Evolutionary conservation across 768 basidiomycete species (phyloP), one percentile per base, ranked within the genome.

Genomic region (Rubroboletus satanas): DNA sequence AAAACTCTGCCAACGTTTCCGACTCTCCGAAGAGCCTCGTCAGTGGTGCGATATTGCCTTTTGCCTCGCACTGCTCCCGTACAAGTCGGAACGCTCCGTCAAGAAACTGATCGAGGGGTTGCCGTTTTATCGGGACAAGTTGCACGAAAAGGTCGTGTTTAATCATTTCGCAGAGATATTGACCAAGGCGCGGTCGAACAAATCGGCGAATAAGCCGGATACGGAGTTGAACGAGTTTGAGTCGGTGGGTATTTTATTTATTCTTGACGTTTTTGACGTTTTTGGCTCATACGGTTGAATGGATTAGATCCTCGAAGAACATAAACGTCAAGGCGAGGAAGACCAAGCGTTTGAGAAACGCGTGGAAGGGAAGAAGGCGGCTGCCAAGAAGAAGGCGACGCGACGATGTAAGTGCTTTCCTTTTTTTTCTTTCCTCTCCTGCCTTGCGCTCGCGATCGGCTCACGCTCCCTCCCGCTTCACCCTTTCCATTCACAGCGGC

Each of bases 41-140:
- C 97, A 98, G 67, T 99, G 97, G 97, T 83, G 93, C 23, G 96
- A 99, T 65, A 93, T 99, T 55, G 92, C 95, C 1, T 98, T 87
- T 73, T 99, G 96, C 68, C 75, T 99, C 3, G 94, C 96, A 0
- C 73, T 98, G 2, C 79, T 98, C 15, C 96, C 94, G 0, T 99
- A 91, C 88, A 98, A 98, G 69, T 95, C 93, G 1, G 97, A 99
- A 61, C 83, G 90, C 32, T 96, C 94, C 0, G 84, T 98, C 63
- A 98, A 97, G 82, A 97, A 95, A 69, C 82, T 98, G 56, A 90
- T 93, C 62, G 96, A 98, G 60, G 94, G 84, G 1, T 70, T 99
- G 26, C 91, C 87, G 44, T 89, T 86, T 73, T 99, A 99, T 65
- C 87, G 93, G 49, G 97, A 98, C 76, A 99, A 99, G 73, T 74